These are phyloP conservation scores for Paratinospora sagittata DNA, from an alignment of 164 flowering plant species.

Conservation along the genomic window DNA sequence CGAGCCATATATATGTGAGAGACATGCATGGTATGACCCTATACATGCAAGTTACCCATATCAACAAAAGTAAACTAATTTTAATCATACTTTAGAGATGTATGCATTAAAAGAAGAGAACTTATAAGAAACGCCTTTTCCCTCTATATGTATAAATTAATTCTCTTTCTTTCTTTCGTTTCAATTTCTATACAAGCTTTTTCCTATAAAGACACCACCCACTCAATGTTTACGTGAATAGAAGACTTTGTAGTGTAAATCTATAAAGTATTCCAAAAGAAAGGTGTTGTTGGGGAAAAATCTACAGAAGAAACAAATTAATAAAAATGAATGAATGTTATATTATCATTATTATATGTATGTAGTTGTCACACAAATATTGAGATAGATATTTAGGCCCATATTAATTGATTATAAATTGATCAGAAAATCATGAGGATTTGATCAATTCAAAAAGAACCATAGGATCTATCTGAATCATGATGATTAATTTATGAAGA, in stretches of 20 bases:
- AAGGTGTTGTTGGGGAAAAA: background rate
- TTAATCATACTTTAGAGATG: constrained; percentile 29
- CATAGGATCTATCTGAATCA: background rate
- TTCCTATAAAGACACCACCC: constrained; percentile 21
- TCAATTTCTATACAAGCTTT: constrained; percentile 16
- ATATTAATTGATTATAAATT: background rate
- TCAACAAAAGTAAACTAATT: constrained; percentile 27
- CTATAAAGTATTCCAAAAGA: constrained; percentile 6
- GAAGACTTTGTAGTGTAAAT: constrained; percentile 10
- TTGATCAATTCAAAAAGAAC: constrained; percentile 2
- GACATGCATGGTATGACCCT: constrained; percentile 26
- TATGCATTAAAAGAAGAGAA: constrained; percentile 59
- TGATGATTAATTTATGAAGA: background rate
- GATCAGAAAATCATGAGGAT: background rate
- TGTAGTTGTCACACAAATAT: background rate
- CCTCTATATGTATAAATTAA: constrained; percentile 1
- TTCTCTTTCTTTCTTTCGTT: constrained; percentile 10
- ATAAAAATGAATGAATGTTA: background rate
- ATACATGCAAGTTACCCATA: constrained; percentile 20
- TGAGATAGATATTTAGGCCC: background rate
- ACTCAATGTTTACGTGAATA: constrained; percentile 24
- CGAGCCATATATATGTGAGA: background rate
- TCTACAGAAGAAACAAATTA: background rate
- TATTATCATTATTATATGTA: background rate
- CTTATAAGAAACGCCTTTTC: constrained; percentile 36